Conservation (phyloP, 352 stramenopile species). For the Phytophthora colocasiae region DNA sequence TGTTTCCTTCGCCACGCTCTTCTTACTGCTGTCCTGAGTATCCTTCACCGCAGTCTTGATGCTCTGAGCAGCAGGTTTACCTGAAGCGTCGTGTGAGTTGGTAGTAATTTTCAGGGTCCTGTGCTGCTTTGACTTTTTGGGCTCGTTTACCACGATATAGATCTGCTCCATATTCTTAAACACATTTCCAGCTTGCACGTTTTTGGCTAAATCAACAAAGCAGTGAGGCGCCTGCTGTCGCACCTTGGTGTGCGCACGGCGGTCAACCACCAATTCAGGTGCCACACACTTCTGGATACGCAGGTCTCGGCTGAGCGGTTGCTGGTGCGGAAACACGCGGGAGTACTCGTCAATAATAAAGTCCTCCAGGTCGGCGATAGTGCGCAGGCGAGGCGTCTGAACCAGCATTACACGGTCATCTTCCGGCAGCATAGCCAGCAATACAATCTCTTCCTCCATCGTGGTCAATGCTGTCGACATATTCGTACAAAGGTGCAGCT, state of each 20-base stretch:
- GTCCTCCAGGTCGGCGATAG: conserved; percentile 66
- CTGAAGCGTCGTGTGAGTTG: conserved; percentile 3
- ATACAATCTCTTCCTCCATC: conserved; percentile 66
- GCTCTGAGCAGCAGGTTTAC: conserved; percentile 9
- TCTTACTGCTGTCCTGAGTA: conserved; percentile 16
- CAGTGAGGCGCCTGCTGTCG: conserved; percentile 47
- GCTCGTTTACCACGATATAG: conserved; percentile 60
- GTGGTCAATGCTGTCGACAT: conserved; percentile 36
- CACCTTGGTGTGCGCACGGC: conserved; percentile 38
- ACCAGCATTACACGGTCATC: conserved; percentile 73
- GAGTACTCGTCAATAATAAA: conserved; percentile 70
- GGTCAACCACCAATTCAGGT: conserved; percentile 59
- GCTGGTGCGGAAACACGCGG: conserved; percentile 65
- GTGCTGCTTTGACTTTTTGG: conserved; percentile 21
- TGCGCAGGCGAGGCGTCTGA: conserved; percentile 56
- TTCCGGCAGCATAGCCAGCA: conserved; percentile 73
- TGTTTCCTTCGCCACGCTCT: conserved; percentile 23
- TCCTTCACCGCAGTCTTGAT: conserved; percentile 18
- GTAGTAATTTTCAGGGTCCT: conserved; percentile 8
- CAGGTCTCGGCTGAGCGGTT: conserved; percentile 53
- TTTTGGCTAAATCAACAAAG: conserved; percentile 84
- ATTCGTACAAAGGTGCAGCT: neutral
- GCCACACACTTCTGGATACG: conserved; percentile 80
- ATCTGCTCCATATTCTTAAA: conserved; percentile 86
- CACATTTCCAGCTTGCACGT: conserved; percentile 76